Percentiles rank a stretch among this genome's conserved stretches.
phyloP scores from a whole-genome alignment of 352 stramenopile genomes.

The Phytophthora pseudosyringae region DNA sequence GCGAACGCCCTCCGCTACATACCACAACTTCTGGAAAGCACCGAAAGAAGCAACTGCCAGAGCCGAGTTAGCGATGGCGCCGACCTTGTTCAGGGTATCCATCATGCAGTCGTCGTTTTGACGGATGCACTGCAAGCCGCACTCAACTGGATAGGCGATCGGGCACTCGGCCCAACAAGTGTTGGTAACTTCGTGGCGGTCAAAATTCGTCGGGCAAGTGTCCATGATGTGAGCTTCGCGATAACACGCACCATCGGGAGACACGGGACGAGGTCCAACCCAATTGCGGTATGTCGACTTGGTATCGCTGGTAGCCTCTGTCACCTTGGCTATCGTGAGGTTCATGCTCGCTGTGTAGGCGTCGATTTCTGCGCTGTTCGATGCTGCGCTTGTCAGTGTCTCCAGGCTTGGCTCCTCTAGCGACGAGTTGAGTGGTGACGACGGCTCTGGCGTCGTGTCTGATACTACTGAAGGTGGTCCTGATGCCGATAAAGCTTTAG shows the following conservation, averaged over 20 bases:
- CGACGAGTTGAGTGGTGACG: constrained; percentile 1
- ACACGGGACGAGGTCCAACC: constrained; percentile 35
- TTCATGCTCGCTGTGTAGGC: constrained; percentile 1
- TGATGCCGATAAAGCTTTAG: constrained; percentile 1
- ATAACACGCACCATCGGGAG: constrained; percentile 41
- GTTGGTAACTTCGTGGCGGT: constrained; percentile 36
- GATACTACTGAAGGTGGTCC: background rate
- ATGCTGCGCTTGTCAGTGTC: background rate
- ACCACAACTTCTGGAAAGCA: constrained; percentile 34
- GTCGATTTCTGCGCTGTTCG: constrained; percentile 9
- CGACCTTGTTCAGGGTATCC: constrained; percentile 37
- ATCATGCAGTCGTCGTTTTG: constrained; percentile 53
- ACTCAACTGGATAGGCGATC: constrained; percentile 59
- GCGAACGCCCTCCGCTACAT: constrained; percentile 33
- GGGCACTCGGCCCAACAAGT: constrained; percentile 56
- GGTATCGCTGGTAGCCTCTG: constrained; percentile 14
- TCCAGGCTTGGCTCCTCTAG: background rate
- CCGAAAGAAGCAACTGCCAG: constrained; percentile 34
- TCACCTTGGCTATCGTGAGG: background rate
- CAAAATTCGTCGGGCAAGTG: constrained; percentile 38
- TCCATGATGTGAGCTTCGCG: constrained; percentile 8
- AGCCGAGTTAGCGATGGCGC: constrained; percentile 29
- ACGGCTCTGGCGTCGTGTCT: background rate
- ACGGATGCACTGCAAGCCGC: constrained; percentile 54
- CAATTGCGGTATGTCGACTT: constrained; percentile 35